These are phyloP conservation scores for Nigrospora sphaerica DNA, from an alignment of 2,329 filamentous ascomycete species.

Conservation along the genomic window DNA sequence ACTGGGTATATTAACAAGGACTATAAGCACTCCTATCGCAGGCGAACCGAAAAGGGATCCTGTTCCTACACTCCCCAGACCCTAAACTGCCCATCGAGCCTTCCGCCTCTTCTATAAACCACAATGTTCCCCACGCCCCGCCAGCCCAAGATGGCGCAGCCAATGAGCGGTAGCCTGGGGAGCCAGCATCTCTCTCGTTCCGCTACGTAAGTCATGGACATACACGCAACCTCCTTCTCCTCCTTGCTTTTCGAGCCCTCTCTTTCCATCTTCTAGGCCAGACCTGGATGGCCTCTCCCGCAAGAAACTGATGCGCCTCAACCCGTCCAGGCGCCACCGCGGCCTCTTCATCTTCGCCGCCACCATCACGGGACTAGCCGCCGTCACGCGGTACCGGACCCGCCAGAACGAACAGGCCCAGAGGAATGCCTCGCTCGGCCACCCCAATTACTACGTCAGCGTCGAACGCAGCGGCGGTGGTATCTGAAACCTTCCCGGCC, in stretches of 20 bases:
- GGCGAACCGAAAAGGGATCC: too few species aligned
- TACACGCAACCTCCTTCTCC: neutral
- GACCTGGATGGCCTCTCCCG: neutral
- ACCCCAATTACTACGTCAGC: slow-evolving; percentile 37
- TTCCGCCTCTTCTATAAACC: too few species aligned
- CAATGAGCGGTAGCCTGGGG: too few species aligned
- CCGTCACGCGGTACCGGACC: slow-evolving; percentile 24
- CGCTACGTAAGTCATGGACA: too few species aligned
- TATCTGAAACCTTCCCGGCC: slow-evolving; percentile 8
- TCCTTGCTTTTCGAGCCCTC: neutral
- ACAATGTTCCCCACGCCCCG: too few species aligned
- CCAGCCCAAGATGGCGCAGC: too few species aligned
- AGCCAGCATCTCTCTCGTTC: too few species aligned
- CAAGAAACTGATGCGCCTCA: slow-evolving; percentile 4
- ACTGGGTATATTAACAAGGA: too few species aligned
- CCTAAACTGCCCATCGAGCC: too few species aligned
- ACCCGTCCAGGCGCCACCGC: slow-evolving; percentile 26
- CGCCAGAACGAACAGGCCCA: slow-evolving; percentile 36
- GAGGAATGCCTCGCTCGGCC: slow-evolving; percentile 22
- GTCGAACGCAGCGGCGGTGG: slow-evolving; percentile 42
- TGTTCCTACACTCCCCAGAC: too few species aligned
- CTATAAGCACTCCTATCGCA: too few species aligned
- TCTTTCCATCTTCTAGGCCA: neutral
- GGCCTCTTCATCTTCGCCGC: slow-evolving; percentile 26
- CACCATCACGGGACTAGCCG: slow-evolving; percentile 19